Evolutionary conservation across 192 early-diverging fungal genomes (phyloP).

Genomic region (Coemansia sp.): DNA sequence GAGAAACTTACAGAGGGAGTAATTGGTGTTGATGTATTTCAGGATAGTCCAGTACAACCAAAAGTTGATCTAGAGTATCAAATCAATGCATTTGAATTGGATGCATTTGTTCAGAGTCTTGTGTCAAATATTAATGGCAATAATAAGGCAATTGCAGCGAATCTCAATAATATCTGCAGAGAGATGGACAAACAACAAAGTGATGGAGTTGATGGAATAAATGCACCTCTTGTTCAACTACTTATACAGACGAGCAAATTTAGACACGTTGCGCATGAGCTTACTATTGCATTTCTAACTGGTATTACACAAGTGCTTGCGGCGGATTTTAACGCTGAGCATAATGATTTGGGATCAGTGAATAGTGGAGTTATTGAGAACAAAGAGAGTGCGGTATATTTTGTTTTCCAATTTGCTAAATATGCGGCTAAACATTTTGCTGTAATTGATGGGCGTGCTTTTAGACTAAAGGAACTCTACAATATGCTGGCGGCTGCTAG

Average conservation of each 20-base stretch:
- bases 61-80: background rate
- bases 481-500: conserved; percentile 16
- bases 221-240: conserved; percentile 18
- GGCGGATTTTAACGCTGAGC: conserved; percentile 13
- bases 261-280: conserved; percentile 36
- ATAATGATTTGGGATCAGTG: background rate
- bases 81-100: conserved; percentile 34
- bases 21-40: background rate
- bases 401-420: conserved; percentile 30
- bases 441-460: conserved; percentile 16
- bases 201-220: background rate
- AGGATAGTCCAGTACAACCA: conserved; percentile 6
- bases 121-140: conserved; percentile 16
- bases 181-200: conserved; percentile 7
- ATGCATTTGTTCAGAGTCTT: conserved; percentile 44
- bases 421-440: conserved; percentile 30
- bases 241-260: conserved; percentile 21
- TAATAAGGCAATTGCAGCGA: conserved; percentile 8
- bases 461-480: conserved; percentile 20
- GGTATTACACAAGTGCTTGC: conserved; percentile 16
- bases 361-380: conserved; percentile 4
- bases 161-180: conserved; percentile 24
- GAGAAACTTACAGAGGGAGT: background rate
- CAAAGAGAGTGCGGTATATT: conserved; percentile 31
- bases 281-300: conserved; percentile 22